Evolutionary conservation across 169 alveolate genomes (phyloP), one percentile per base, ranked within the genome.

Genomic region (Plasmodium ovale): DNA sequence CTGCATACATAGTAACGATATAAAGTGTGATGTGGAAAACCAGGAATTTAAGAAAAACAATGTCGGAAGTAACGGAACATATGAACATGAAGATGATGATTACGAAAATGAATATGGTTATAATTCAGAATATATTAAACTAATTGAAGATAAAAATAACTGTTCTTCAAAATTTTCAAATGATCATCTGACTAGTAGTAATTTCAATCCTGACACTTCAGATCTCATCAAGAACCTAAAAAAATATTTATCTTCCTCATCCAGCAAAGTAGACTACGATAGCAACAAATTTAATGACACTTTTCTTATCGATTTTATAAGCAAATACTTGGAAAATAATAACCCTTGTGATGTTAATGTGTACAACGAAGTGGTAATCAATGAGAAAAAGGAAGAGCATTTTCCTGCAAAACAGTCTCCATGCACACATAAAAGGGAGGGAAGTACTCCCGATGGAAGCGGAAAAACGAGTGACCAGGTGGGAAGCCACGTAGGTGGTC

Each of bases 61-160:
- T 21, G 31, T 39, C 25, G 49, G 33, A 10, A n/a, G 51, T 0
- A 54, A 35, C n/a, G 39, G 16, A 51, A 47, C 14, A 3, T 3
- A 68, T 33, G 19, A 37, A 23, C 21, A 54, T 67, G 62, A 70
- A 12, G 72, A 70, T 9, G 85, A 67, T 42, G 68, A 82, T 31
- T 58, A 67, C 58, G 82, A 82, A 67, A 59, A 59, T 1, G 42
- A 21, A 27, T 68, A 53, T 42, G 84, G 87, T 44, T 53, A 39
- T 59, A 29, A 39, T 67, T 67, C 91, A 23, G 62, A 67, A 25
- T 51, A 19, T 60, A 68, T 72, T 16, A 67, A 53, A 85, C 27
- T 1, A 37, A 62, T 58, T 5, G 91, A 85, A 68, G 77, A 85
- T 49, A 85, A 54, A 85, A 85, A 21, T 84, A 33, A 85, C 21